Evolutionary conservation across 1,284 basidiomycete species (phyloP), one percentile per base, ranked within the genome.

Genomic region (Porphyrellus sp.): DNA sequence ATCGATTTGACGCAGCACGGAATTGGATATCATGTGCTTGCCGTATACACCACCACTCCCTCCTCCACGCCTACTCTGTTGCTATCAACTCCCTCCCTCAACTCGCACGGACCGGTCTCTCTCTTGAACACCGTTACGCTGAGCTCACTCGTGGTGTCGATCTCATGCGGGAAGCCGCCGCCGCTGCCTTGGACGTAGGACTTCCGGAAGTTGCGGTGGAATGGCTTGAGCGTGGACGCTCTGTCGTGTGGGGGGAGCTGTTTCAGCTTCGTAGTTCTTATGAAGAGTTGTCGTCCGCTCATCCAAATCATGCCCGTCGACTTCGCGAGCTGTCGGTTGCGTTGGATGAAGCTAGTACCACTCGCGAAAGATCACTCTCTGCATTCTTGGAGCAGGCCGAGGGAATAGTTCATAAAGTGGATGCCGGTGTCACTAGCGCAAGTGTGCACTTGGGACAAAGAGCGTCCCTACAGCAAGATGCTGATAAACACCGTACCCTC

Each of bases 291-390:
- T 38, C 13, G 1, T n/a, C 31, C 5, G 3, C 11, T 6, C 11
- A 51, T 23, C 54, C 54, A 3, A 43, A 37, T 4, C 42, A 54
- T 8, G 52, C 52, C 2, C 20, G n/a, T 16, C 11, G 27, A 25
- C 42, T 48, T 8, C 35, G 2, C 1, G 11, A 45, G 13, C 23
- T 55, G 11, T 55, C 53, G 1, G 8, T n/a, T 1, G 34, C 24
- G 16, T 15, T 54, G n/a, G 53, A 54, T 15, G 38, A 41, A 18
- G 44, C 51, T 8, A 16, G 53, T 12, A 3, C 13, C 4, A 11
- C 16, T 1, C 33, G 27, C 18, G 39, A 46, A 1, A 27, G 15
- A 25, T 21, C 25, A 12, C 25, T 27, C 3, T n/a, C 43, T 25
- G 25, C 28, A 8, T 18, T 18, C 7, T 15, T n/a, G 5, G 28